Conservation (phyloP, 2,329 filamentous ascomycete species). For the Sclerotinia borealis region DNA sequence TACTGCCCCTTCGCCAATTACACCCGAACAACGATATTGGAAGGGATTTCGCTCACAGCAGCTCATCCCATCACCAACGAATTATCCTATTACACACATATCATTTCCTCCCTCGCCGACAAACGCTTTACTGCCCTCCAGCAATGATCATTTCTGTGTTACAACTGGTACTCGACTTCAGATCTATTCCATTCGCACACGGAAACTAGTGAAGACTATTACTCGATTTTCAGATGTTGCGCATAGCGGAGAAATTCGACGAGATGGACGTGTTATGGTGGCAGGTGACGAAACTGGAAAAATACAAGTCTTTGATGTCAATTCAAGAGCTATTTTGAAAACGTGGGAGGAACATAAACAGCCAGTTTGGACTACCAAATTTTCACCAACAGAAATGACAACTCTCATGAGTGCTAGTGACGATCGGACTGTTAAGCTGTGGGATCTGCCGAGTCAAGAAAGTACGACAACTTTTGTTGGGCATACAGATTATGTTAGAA, state of each 20-base stretch:
- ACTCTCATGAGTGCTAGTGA: conserved; percentile 84
- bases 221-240: conserved; percentile 89
- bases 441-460: conserved; percentile 81
- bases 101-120: conserved; percentile 54
- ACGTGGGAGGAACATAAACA: conserved; percentile 94
- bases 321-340: conserved; percentile 83
- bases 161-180: conserved; percentile 93
- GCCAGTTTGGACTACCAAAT: conserved; percentile 86
- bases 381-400: conserved; percentile 84
- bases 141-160: conserved; percentile 75
- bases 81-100: conserved; percentile 86
- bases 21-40: conserved; percentile 95
- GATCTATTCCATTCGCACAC: conserved; percentile 85
- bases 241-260: conserved; percentile 79
- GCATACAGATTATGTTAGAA: conserved; percentile 88
- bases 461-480: conserved; percentile 75
- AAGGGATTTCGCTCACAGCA: conserved; percentile 88
- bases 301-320: conserved; percentile 92
- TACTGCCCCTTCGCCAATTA: conserved; percentile 73
- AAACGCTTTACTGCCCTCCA: conserved; percentile 38
- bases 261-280: conserved; percentile 82
- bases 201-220: conserved; percentile 90
- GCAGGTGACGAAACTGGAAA: conserved; percentile 87
- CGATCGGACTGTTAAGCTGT: conserved; percentile 85
- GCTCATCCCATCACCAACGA: conserved; percentile 67